Base-by-base conservation (phyloP, 2,329 filamentous ascomycete species). In the Cryphonectria parasitica region DNA sequence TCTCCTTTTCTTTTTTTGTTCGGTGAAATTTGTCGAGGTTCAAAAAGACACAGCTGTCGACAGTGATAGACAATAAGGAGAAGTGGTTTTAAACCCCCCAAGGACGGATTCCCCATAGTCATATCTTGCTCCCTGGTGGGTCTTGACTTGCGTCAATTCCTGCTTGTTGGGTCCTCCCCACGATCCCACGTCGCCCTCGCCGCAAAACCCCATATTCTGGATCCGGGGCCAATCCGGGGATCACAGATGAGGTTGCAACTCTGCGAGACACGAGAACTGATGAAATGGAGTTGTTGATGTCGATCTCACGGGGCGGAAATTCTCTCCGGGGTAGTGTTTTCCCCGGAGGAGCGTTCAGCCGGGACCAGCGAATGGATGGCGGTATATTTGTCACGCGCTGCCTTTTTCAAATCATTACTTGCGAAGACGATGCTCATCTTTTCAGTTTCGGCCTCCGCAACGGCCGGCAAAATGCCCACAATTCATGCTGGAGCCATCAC, bases 301-400 rank as follows among this genome's bases (percentile, higher is more conserved):
- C 2, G 13, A 43, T 58, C 54, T 28, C 31, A n/a, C 19, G 52
- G 52, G 49, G 31, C 64, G 64, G 64, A 60, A 66, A 28, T 22
- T 8, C 36, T 19, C 22, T 66, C 52, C 64, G 64, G 49, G 64
- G 49, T 66, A 66, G 52, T 39, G 36, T 66, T 66, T 19, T 66
- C 49, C 64, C 64, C 52, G 64, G 49, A 39, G 49, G 41, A 66
- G 36, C 52, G 13, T 66, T 66, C 64, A 66, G 36, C 64, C 64
- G 49, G 64, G 15, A 39, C 64, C 22, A 56, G 45, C 64, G 31
- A 66, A 66, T 66, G 17, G 49, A n/a, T 31, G 49, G 43, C 45
- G 49, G 64, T 66, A 66, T 56, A 66, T 66, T 54, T 56, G 43
- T 66, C 34, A 66, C 25, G n/a, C 64, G 43, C 62, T 41, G 62